Base-by-base conservation (phyloP, 805 yeast genomes). In the Sugiyamaella boreocaroliniensis region DNA sequence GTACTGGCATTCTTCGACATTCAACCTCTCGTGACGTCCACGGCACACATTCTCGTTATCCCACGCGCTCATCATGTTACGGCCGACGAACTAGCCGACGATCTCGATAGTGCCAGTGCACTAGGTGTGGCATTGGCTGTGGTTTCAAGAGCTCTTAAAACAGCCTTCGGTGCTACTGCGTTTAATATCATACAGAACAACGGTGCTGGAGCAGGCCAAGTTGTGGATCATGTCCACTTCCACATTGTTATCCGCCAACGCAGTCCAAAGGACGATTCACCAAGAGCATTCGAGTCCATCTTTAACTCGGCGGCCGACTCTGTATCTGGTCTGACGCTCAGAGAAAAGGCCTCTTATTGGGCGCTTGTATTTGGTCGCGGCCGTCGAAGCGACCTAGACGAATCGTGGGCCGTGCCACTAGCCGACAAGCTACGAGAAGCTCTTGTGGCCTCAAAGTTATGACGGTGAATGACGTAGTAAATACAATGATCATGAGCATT, bases 151-250 rank as follows among this genome's bases (percentile, higher is more conserved):
- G 68, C 67, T 1, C 53, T 63, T 26, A 51, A 51, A 19, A 41
- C 56, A 10, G 58, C 56, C 16, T 50, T 60, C 3, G 62, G 56
- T 2, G 58, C 61, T 12, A 49, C 55, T 10, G 70, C 65, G 7
- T 68, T 61, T 60, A 70, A 70, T 48, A 57, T 70, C 11, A 64
- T 70, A 12, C 73, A 69, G 50, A 70, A 70, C 59, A 70, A 92
- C 66, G 97, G 98, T 0, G 82, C 84, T 0, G 90, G 84, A 32
- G 90, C 96, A 1, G 98, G 98, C 1, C 98, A 92, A 66, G 80
- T 89, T 8, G 83, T 92, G 1, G 95, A 95, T 10, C 98, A 92
- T 68, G 75, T 92, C n/a, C 98, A 92, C 64, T 84, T 93, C 15
- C 98, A 92, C 64, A 66, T 92, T 18, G 86, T 92, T 15, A 95